These are phyloP conservation scores for Leccinum holopus DNA, from an alignment of 1,284 basidiomycete species.

Conservation along the genomic window DNA sequence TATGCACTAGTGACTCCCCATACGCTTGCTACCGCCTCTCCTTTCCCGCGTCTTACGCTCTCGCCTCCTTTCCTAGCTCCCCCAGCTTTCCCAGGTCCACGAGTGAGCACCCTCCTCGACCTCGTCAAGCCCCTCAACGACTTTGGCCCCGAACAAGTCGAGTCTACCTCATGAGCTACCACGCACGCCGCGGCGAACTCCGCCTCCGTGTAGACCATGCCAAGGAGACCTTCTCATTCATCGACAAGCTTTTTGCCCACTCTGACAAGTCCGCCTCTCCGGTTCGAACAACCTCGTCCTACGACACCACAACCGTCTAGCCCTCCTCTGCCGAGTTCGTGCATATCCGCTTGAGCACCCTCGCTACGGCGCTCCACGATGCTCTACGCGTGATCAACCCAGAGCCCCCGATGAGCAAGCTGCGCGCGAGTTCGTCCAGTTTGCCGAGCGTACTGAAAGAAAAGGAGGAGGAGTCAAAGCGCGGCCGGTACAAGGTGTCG, in stretches of 20 bases:
- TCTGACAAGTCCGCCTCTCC: background rate
- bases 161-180: background rate
- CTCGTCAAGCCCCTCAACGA: constrained; percentile 24
- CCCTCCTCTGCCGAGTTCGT: background rate
- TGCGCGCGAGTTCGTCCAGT: too few relatives aligned
- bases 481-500: too few relatives aligned
- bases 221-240: background rate
- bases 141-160: background rate
- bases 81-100: too few relatives aligned
- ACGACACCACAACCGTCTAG: background rate
- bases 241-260: background rate
- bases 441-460: too few relatives aligned
- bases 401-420: too few relatives aligned
- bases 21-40: too few relatives aligned
- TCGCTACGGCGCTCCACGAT: background rate
- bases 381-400: too few relatives aligned
- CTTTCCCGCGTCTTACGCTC: constrained; percentile 41
- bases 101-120: background rate
- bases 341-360: background rate
- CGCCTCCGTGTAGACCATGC: background rate
- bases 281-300: background rate
- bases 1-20: too few relatives aligned
- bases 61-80: constrained; percentile 37
- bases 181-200: too few relatives aligned
- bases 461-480: too few relatives aligned